Conservation (phyloP, 164 flowering plant genomes). For the Warburgia ugandensis region DNA sequence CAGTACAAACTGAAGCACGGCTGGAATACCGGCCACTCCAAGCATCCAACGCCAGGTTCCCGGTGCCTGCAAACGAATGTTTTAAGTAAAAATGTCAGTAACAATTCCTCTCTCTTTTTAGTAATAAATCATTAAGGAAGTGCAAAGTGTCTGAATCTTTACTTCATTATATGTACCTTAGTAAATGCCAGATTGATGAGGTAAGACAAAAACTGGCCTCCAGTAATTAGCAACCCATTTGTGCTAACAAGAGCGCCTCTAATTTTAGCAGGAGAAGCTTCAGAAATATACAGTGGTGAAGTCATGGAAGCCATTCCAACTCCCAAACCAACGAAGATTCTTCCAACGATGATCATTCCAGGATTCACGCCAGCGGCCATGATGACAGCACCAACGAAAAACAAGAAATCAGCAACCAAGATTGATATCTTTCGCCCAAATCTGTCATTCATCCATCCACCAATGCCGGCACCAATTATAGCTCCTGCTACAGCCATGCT, state of each 20-base stretch:
- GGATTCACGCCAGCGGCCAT: slow-evolving; percentile 73
- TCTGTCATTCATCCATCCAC: slow-evolving; percentile 71
- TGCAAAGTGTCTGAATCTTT: no score
- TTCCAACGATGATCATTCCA: slow-evolving; percentile 52
- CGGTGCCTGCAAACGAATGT: no score
- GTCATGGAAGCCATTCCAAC: slow-evolving; percentile 97
- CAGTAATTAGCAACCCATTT: slow-evolving; percentile 74
- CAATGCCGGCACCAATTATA: slow-evolving; percentile 84
- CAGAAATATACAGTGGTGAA: slow-evolving; percentile 79
- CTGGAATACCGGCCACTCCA: slow-evolving; percentile 74
- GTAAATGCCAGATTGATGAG: slow-evolving; percentile 73
- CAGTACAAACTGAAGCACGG: slow-evolving; percentile 55
- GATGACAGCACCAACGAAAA: slow-evolving; percentile 64
- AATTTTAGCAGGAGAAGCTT: slow-evolving; percentile 79
- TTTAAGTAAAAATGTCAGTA: no score
- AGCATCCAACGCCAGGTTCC: slow-evolving; percentile 74
- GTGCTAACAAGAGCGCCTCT: slow-evolving; percentile 88
- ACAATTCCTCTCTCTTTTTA: no score
- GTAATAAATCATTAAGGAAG: no score
- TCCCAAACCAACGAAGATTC: slow-evolving; percentile 75
- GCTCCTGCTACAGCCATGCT: slow-evolving; percentile 97
- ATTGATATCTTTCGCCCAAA: slow-evolving; percentile 58
- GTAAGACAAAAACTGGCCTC: slow-evolving; percentile 77
- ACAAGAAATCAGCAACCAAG: slow-evolving; percentile 61
- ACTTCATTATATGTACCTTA: slow-evolving; percentile 25